phyloP scores from a whole-genome alignment of 208 protist species.

The Strigomonas oncopelti region DNA sequence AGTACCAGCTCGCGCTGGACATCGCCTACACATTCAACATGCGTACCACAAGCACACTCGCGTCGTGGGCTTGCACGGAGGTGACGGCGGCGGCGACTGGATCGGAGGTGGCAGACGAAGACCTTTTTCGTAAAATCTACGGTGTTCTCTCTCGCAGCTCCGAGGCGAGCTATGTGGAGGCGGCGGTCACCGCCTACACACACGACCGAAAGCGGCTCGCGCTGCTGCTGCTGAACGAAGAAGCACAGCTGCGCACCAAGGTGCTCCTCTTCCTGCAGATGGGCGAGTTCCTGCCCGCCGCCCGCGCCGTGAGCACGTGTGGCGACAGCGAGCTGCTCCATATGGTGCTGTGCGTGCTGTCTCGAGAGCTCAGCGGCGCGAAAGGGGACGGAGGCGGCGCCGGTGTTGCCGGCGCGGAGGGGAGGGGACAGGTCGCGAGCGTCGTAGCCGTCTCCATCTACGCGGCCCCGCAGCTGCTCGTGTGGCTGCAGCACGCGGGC shows the following conservation, averaged over 20 bases:
- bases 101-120: constrained; percentile 16
- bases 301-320: constrained; percentile 20
- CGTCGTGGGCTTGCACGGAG: constrained; percentile 23
- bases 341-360: constrained; percentile 27
- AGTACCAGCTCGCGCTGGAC: constrained; percentile 45
- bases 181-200: constrained; percentile 26
- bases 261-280: constrained; percentile 33
- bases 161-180: constrained; percentile 33
- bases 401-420: background rate
- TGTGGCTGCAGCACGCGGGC: constrained; percentile 14
- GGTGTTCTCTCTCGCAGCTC: constrained; percentile 22
- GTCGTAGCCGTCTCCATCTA: constrained; percentile 11
- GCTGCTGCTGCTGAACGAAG: constrained; percentile 36
- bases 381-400: too few relatives aligned
- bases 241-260: constrained; percentile 25
- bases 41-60: constrained; percentile 23
- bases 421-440: background rate
- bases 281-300: constrained; percentile 24
- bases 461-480: constrained; percentile 19
- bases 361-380: constrained; percentile 10
- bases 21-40: constrained; percentile 25
- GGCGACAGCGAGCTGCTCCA: constrained; percentile 40
- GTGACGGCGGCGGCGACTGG: background rate
- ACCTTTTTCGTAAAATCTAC: constrained; percentile 17
- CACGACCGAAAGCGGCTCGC: constrained; percentile 25